These are phyloP conservation scores for Monosporascus cannonballus DNA, from an alignment of 2,329 filamentous ascomycete genomes.

Conservation along the genomic window DNA sequence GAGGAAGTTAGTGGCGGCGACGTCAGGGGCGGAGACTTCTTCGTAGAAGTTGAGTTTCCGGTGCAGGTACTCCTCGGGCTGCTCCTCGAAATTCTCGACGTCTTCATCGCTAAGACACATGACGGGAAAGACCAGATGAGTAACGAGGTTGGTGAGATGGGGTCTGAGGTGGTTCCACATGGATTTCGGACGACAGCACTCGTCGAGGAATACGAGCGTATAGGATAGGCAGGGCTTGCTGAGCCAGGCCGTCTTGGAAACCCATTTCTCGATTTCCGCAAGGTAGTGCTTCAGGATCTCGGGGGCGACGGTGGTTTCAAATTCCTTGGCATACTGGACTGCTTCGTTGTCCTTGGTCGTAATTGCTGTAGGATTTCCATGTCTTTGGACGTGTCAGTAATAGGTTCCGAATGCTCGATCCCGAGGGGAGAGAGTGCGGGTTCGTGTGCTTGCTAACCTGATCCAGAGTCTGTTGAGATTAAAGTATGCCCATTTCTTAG, in stretches of 20 bases:
- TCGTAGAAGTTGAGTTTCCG: constrained; percentile 97
- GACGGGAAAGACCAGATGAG: constrained; percentile 92
- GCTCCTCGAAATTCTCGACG: constrained; percentile 85
- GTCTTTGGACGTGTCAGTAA: constrained; percentile 47
- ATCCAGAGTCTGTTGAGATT: constrained; percentile 96
- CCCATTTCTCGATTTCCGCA: constrained; percentile 94
- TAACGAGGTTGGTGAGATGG: constrained; percentile 87
- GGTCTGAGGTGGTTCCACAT: constrained; percentile 95
- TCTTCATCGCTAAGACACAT: constrained; percentile 90
- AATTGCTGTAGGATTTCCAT: constrained; percentile 78
- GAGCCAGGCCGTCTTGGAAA: constrained; percentile 87
- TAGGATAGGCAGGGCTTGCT: constrained; percentile 92
- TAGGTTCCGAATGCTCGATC: constrained; percentile 7
- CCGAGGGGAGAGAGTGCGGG: neutral
- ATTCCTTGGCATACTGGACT: constrained; percentile 78
- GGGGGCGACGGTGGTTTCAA: constrained; percentile 85
- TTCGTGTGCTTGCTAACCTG: constrained; percentile 46
- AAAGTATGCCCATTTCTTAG: constrained; percentile 99
- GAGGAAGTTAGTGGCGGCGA: constrained; percentile 93
- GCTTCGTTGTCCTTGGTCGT: constrained; percentile 73
- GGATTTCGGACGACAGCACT: constrained; percentile 93
- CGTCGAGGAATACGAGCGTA: constrained; percentile 90
- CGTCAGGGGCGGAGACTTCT: constrained; percentile 89
- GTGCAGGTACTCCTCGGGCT: constrained; percentile 95
- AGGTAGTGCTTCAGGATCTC: constrained; percentile 96